Conservation (phyloP, 2,329 filamentous ascomycete genomes). For the Gliomastix tumulicola region DNA sequence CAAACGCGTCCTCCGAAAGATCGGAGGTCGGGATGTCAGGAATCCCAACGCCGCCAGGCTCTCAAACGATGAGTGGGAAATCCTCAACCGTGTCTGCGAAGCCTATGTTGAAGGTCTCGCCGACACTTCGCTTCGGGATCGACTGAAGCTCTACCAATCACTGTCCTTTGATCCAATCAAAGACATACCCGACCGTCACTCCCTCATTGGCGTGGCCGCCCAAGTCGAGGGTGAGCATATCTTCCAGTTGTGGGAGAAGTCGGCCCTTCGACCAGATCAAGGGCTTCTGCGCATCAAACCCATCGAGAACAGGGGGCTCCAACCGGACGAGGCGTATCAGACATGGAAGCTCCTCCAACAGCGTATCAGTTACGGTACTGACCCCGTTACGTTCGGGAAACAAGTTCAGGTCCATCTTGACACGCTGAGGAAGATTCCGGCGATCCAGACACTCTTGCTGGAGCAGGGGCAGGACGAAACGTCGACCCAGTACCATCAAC, state of each 20-base stretch:
- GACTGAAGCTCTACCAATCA: slow-evolving; percentile 39
- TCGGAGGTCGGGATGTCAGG: slow-evolving; percentile 43
- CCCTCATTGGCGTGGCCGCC: slow-evolving; percentile 44
- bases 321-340: slow-evolving; percentile 26
- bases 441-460: slow-evolving; percentile 44
- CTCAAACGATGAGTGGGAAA: slow-evolving; percentile 31
- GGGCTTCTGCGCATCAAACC: too few species aligned
- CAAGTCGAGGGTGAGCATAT: slow-evolving; percentile 52
- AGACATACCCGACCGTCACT: slow-evolving; percentile 27
- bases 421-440: slow-evolving; percentile 41
- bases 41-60: slow-evolving; percentile 37
- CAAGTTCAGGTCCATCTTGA: slow-evolving; percentile 42
- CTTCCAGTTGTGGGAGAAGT: too few species aligned
- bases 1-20: slow-evolving; percentile 40
- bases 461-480: slow-evolving; percentile 48
- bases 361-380: slow-evolving; percentile 29
- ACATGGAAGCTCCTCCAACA: slow-evolving; percentile 34
- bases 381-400: slow-evolving; percentile 44
- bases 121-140: slow-evolving; percentile 35
- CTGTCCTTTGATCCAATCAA: slow-evolving; percentile 26
- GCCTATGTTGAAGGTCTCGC: slow-evolving; percentile 48
- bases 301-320: too few species aligned
- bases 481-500: slow-evolving; percentile 38
- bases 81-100: slow-evolving; percentile 43
- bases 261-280: too few species aligned